Evolutionary conservation across 768 basidiomycete genomes (phyloP).

Genomic region (Lactarius akahatsu): DNA sequence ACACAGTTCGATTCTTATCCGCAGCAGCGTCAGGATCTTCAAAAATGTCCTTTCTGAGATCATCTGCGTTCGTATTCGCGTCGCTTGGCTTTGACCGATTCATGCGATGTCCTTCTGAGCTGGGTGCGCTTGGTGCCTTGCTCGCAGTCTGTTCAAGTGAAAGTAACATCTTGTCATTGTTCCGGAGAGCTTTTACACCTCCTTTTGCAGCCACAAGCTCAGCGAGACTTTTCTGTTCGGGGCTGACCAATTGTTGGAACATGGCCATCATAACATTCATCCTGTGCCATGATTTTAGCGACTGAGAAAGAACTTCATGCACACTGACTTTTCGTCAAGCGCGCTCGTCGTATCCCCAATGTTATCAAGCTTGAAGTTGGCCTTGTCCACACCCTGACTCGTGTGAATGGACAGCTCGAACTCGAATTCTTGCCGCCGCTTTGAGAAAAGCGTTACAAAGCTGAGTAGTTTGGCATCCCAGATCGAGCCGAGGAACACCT

Average conservation of each 20-base stretch:
- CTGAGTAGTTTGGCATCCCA: slow-evolving; percentile 35
- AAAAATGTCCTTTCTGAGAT: slow-evolving; percentile 29
- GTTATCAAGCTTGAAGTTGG: slow-evolving; percentile 22
- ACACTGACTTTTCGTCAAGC: slow-evolving; percentile 28
- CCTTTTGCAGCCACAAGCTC: slow-evolving; percentile 30
- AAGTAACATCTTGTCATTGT: slow-evolving; percentile 27
- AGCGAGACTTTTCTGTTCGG: slow-evolving; percentile 24
- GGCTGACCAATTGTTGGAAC: slow-evolving; percentile 23
- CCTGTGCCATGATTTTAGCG: slow-evolving; percentile 11
- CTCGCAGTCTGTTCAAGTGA: slow-evolving; percentile 29
- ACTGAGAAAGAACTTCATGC: neutral
- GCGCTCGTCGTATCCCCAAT: slow-evolving; percentile 14
- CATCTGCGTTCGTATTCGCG: neutral
- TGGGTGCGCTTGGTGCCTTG: neutral
- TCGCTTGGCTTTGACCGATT: neutral
- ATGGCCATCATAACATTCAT: slow-evolving; percentile 25
- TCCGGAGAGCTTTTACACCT: slow-evolving; percentile 27
- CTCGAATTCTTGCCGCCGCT: slow-evolving; percentile 33
- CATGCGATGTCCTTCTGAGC: neutral
- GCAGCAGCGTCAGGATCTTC: slow-evolving; percentile 30
- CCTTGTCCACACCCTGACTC: slow-evolving; percentile 23
- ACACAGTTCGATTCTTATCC: slow-evolving; percentile 27
- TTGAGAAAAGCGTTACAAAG: slow-evolving; percentile 32
- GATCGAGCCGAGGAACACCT: slow-evolving; percentile 33
- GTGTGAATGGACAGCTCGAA: slow-evolving; percentile 36